Evolutionary conservation across 345 rosid genomes (phyloP), one percentile per base, ranked within the genome.

Genomic region (Pistacia vera): DNA sequence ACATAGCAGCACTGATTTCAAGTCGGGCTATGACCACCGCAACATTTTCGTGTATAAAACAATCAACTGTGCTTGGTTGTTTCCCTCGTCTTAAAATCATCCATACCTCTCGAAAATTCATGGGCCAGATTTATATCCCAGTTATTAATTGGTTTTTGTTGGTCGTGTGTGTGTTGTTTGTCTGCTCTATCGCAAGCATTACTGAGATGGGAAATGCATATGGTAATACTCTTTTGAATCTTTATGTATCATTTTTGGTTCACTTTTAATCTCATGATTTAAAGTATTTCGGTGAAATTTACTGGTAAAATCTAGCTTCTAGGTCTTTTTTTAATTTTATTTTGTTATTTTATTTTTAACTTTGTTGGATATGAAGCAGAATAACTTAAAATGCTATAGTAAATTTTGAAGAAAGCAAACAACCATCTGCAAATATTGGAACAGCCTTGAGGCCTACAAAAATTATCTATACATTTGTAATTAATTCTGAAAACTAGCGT

Each of bases 41-140:
- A 16, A 97, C 98, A 16, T 97, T 97, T 87, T 97, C 99, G 1
- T 97, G 99, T 76, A 91, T 97, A 83, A 97, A 97, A 82, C 99
- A 97, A 83, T 92, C 98, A 80, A 91, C 92, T 54, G 95, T 90
- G 57, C 95, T 97, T 74, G 99, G 99, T 66, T 94, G 98, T 76
- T 97, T 97, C 83, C 99, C 99, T 63, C 97, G 98, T 68, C 97
- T 97, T 64, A 97, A 97, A 88, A 94, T 97, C 70, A 85, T 97
- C 74, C 99, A 97, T 78, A 97, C 99, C 25, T 97, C 98, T 70
- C 93, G 98, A 76, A 97, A 97, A 78, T 97, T 94, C 85, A 97
- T 97, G 97, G 99, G 99, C 57, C 98, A 97, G 86, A 94, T 97
- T 54, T 97, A 97, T 82, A 97, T 97, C 85, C 99, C 99, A n/a